These are phyloP conservation scores for Paraphysoderma sedebokerense DNA, from an alignment of 371 early-diverging fungal species.

Conservation along the genomic window DNA sequence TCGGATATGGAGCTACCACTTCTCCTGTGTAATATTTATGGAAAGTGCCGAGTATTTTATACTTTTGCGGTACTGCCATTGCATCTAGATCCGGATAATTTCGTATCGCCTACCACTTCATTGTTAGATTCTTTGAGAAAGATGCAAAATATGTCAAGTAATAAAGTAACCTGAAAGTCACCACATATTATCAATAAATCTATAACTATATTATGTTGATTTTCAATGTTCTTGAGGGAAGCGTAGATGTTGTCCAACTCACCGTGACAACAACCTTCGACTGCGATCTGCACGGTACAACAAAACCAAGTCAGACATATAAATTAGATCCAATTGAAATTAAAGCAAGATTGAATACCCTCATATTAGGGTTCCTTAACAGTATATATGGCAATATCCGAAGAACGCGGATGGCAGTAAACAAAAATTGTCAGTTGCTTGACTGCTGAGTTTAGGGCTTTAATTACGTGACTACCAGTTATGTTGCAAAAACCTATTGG, in stretches of 20 bases:
- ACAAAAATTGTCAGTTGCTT: no score
- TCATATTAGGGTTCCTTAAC: no score
- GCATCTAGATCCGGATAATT: conserved; percentile 59
- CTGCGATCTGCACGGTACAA: conserved; percentile 39
- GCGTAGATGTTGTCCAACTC: conserved; percentile 72
- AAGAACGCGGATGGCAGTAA: no score
- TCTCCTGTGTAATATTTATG: conserved; percentile 82
- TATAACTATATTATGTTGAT: conserved; percentile 30
- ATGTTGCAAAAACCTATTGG: no score
- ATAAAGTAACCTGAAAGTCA: conserved; percentile 69
- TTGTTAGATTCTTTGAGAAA: background rate
- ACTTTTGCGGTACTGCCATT: conserved; percentile 71
- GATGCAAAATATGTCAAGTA: background rate
- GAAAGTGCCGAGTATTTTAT: conserved; percentile 62
- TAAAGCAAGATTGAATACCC: no score
- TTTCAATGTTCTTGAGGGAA: conserved; percentile 36
- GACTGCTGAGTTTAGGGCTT: no score
- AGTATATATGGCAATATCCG: no score
- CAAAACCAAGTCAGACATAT: no score
- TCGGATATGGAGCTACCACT: conserved; percentile 58
- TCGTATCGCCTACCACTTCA: conserved; percentile 43
- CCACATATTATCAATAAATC: conserved; percentile 92
- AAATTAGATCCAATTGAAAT: no score
- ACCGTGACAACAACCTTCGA: conserved; percentile 93
- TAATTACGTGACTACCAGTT: no score